Base-by-base conservation (phyloP, 257 asterid genomes). In the Craterostigma plantagineum region DNA sequence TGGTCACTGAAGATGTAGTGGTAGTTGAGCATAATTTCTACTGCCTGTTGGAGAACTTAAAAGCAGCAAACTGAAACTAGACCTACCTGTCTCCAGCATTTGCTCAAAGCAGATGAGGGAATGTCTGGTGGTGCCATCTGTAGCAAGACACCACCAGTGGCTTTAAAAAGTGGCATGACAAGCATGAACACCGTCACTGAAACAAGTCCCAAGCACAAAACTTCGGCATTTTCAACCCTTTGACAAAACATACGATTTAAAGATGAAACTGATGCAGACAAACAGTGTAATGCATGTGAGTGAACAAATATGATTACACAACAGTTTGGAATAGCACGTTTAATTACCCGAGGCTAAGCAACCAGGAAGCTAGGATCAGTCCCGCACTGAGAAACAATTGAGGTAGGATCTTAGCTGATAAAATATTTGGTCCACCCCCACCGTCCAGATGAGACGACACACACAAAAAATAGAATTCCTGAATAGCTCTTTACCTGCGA, bases 211-310 rank as follows among this genome's bases (percentile, higher is more conserved):
- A 90, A 54, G 46, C 98, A 90, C 65, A 90, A 54, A 42, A 90
- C 95, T 66, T 90, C 95, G 33, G 98, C 98, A 65, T 90, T 90
- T 38, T 67, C 66, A 46, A 81, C 92, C 71, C 95, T 87, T 58
- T 53, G 51, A 52, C 50, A 58, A 16, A 16, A 46, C 30, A 16
- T 35, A 30, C 18, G 30, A 23, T 23, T 23, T 35, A 30, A 18
- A 18, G 38, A 37, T n/a, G 30, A 23, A 34, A 34, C 7, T 1
- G 15, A 12, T 5, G 46, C 11, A 57, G 52, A 18, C 43, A 18
- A 11, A 50, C 41, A 33, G 17, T 10, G 23, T 16, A 16, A 10
- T 9, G 34, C 10, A 15, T 27, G 7, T 4, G 12, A 15, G 23
- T 43, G 33, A 14, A 43, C 48, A 8, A 52, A 23, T 23, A 23